Evolutionary conservation across 2,329 filamentous ascomycete genomes (phyloP), one percentile per base, ranked within the genome.

Genomic region (Penicillium griseofulvum): DNA sequence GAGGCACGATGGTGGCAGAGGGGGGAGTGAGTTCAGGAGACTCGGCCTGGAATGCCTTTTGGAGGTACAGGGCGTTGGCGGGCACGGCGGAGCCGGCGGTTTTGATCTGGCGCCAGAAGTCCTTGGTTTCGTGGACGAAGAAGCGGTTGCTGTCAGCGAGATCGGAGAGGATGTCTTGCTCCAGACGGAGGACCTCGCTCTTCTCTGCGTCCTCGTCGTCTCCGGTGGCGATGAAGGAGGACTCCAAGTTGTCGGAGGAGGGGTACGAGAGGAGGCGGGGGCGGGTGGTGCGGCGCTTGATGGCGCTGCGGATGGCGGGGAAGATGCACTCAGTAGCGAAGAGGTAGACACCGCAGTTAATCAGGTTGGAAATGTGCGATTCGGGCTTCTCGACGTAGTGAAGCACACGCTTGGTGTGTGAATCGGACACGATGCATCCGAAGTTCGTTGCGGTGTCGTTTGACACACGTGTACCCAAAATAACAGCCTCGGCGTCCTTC

Each of bases 81-180:
- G 94, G 94, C 28, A 99, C 91, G 47, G 94, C 94, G 6, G 93
- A 97, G 57, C 94, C 94, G 57, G 94, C 94, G 1, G 94, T 97
- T 84, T 99, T 99, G 84, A 99, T 97, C 81, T 99, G 94, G 67
- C 94, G 91, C 94, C 94, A 99, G 77, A 99, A 99, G 75, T 97
- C 94, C 80, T 95, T 96, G 63, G 93, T 97, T 80, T 99, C 94
- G 74, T 96, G 89, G 31, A 97, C 94, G 77, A 91, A 97, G 81
- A 99, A 99, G 75, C 94, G 90, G 78, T 96, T 94, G 83, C 86
- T 96, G 77, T 97, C 94, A 58, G 94, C 93, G 69, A 97, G 86
- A 70, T 97, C 93, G 49, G 91, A 89, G 56, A 99, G 83, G 49
- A 97, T 96, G 72, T 99, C 94, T 78, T 97, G 94, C 79, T 99